Conservation (phyloP, 1,139 yeast species). For the Martiniozyma asiatica region DNA sequence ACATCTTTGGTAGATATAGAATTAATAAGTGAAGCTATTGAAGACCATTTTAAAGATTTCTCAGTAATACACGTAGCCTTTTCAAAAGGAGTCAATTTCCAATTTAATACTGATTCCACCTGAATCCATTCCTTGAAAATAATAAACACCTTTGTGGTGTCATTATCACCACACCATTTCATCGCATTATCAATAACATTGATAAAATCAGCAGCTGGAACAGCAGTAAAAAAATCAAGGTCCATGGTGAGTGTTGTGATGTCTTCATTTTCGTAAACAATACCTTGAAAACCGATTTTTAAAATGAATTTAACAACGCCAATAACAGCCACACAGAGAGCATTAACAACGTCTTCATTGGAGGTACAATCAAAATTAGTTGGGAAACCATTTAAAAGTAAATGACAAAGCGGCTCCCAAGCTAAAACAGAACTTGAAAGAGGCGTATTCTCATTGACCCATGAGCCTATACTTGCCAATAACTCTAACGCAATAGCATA, state of each 20-base stretch:
- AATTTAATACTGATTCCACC: neutral
- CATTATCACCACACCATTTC: constrained; percentile 7
- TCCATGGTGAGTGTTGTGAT: constrained; percentile 54
- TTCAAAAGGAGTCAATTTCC: neutral
- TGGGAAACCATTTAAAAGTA: no score
- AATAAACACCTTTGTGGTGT: neutral
- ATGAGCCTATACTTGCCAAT: constrained; percentile 8
- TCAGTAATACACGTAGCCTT: no score
- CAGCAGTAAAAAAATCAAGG: constrained; percentile 13
- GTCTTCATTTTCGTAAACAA: constrained; percentile 67
- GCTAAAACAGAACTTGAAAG: constrained; percentile 9
- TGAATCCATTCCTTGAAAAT: constrained; percentile 2
- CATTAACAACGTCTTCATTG: constrained; percentile 3
- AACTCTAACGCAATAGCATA: constrained; percentile 32
- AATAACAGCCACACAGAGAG: constrained; percentile 14
- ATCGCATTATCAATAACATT: constrained; percentile 1
- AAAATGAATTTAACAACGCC: constrained; percentile 40
- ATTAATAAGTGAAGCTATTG: no score
- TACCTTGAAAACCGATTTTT: constrained; percentile 40
- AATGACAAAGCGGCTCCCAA: constrained; percentile 6
- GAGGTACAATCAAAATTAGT: no score
- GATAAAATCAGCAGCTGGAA: constrained; percentile 7
- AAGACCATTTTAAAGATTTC: no score
- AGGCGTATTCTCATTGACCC: constrained; percentile 10
- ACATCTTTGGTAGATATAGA: neutral